These are phyloP conservation scores for Kodamaea nitidulidarum DNA, from an alignment of 805 yeast species.

Conservation along the genomic window DNA sequence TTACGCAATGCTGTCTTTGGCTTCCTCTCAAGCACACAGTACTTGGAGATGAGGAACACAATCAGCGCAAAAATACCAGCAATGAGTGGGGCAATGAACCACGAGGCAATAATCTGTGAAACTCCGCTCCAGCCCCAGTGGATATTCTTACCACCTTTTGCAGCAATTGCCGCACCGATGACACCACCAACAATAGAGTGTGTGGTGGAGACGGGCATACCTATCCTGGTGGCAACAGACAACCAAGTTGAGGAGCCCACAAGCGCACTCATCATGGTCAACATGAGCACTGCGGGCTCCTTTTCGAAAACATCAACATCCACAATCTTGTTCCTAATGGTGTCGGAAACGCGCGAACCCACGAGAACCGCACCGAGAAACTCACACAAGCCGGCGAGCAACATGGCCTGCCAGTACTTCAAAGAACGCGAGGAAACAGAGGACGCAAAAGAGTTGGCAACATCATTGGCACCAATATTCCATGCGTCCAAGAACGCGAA, in stretches of 20 bases:
- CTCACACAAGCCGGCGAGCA: constrained; percentile 66
- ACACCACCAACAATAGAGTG: constrained; percentile 76
- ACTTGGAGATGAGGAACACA: constrained; percentile 58
- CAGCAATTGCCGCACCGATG: constrained; percentile 72
- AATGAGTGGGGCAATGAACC: constrained; percentile 73
- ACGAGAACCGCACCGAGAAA: constrained; percentile 72
- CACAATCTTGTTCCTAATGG: constrained; percentile 63
- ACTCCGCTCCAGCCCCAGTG: constrained; percentile 78
- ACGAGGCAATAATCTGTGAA: constrained; percentile 68
- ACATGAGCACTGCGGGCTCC: constrained; percentile 69
- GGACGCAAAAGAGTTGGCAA: constrained; percentile 76
- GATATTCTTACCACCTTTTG: constrained; percentile 57
- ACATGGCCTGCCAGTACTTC: constrained; percentile 72
- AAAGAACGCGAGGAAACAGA: constrained; percentile 68
- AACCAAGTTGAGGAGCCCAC: constrained; percentile 73
- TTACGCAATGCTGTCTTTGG: constrained; percentile 41
- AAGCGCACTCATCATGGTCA: constrained; percentile 71
- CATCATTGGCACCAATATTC: constrained; percentile 81
- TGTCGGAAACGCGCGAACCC: constrained; percentile 70
- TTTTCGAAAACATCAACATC: constrained; percentile 48
- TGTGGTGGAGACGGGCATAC: constrained; percentile 80
- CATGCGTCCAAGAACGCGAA: constrained; percentile 77
- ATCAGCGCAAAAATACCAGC: constrained; percentile 63
- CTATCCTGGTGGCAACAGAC: constrained; percentile 58
- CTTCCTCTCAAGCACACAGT: constrained; percentile 54